Evolutionary conservation across 176 grass and related monocot genomes (phyloP).

Genomic region (Oryza nivara): DNA sequence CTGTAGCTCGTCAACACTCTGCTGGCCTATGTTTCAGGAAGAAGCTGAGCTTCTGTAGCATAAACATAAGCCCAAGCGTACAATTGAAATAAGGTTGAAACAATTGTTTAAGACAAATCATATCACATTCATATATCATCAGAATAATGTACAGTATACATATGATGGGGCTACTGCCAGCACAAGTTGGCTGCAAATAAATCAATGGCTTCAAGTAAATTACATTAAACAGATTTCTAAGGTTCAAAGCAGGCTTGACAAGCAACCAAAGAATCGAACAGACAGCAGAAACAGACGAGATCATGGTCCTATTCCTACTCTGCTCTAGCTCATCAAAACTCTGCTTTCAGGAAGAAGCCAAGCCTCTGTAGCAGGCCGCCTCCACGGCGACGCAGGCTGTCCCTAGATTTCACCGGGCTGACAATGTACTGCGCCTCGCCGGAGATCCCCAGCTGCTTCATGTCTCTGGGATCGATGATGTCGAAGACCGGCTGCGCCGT

Average conservation of each 20-base stretch:
- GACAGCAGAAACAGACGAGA: too few species aligned
- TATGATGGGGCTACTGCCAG: neutral
- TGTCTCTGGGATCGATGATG: neutral
- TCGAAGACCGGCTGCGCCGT: neutral
- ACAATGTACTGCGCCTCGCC: neutral
- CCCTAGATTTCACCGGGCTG: neutral
- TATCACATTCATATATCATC: neutral
- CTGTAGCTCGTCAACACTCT: too few species aligned
- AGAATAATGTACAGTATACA: neutral
- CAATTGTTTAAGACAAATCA: neutral
- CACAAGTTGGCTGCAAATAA: neutral
- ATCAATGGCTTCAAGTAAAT: neutral
- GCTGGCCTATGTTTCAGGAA: too few species aligned
- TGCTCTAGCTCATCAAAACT: neutral
- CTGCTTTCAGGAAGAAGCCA: neutral
- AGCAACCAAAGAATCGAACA: neutral
- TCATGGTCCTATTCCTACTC: too few species aligned
- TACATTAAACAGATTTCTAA: neutral
- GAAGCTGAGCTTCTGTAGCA: too few species aligned
- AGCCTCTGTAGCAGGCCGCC: neutral
- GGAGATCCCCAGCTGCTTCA: neutral
- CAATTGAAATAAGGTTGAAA: neutral
- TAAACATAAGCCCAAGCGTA: neutral
- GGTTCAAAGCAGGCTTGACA: neutral
- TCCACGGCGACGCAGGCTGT: neutral